Percentiles rank a stretch among this genome's conserved stretches.
These are phyloP conservation scores for Leishmania turanica DNA, from an alignment of 208 protist genomes.

Conservation along the genomic window DNA sequence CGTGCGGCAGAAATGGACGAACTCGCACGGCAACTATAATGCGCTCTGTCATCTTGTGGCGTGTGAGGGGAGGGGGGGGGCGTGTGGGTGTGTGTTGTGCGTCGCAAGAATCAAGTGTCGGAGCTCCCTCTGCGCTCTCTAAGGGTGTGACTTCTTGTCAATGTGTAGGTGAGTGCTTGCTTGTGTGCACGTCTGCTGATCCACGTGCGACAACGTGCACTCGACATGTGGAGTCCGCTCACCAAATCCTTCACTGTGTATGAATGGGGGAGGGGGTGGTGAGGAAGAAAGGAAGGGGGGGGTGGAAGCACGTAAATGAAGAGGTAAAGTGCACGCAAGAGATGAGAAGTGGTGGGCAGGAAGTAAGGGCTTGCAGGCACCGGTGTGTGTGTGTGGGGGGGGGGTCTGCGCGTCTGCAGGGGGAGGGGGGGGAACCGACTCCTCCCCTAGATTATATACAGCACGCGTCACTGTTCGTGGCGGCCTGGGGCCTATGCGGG, in stretches of 20 bases:
- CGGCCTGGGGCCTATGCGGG: neutral
- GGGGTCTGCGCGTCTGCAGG: no score
- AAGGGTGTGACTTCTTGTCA: neutral
- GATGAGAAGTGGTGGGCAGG: neutral
- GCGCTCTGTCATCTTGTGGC: conserved; percentile 49
- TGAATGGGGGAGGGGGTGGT: neutral
- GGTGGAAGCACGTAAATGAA: neutral
- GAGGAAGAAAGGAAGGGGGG: neutral
- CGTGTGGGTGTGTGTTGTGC: neutral
- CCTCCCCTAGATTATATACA: neutral
- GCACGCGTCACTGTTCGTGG: neutral
- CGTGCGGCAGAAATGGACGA: conserved; percentile 82
- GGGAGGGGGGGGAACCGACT: neutral
- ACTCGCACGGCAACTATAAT: conserved; percentile 89
- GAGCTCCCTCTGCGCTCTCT: neutral
- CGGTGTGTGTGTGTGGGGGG: neutral
- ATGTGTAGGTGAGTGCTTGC: neutral
- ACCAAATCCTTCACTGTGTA: neutral
- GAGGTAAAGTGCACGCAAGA: neutral
- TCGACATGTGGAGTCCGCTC: neutral
- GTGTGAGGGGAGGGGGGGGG: no score
- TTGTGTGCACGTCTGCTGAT: neutral
- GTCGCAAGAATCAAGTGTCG: neutral
- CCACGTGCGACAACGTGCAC: neutral
- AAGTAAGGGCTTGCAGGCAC: neutral